phyloP scores from a whole-genome alignment of 2,329 filamentous ascomycete genomes.

The Talaromyces sp. region DNA sequence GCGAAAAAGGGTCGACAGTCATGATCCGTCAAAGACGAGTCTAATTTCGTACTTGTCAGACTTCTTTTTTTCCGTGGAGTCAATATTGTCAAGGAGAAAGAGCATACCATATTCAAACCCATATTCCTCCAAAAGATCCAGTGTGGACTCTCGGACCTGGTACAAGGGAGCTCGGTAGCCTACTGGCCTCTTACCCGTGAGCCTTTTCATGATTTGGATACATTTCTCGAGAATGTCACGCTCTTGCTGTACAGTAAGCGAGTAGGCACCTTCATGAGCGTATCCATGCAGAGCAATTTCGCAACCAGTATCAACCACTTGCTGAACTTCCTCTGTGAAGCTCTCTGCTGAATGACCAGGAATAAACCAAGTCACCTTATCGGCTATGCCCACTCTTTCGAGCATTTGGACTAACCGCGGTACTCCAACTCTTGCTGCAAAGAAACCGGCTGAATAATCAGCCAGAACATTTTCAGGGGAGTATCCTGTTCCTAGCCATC shows the following conservation, averaged over 20 bases:
- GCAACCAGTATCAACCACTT: constrained; percentile 49
- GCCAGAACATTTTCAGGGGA: constrained; percentile 50
- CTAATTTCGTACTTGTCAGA: constrained; percentile 17
- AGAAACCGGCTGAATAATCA: constrained; percentile 53
- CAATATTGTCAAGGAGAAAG: not conserved
- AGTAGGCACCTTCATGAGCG: constrained; percentile 64
- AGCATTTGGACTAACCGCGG: constrained; percentile 52
- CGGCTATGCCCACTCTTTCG: constrained; percentile 46
- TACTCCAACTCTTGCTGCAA: constrained; percentile 54
- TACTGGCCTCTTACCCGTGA: constrained; percentile 63
- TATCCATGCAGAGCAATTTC: constrained; percentile 56
- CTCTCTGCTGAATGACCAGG: constrained; percentile 56
- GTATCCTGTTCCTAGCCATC: constrained; percentile 49
- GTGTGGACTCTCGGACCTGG: constrained; percentile 35
- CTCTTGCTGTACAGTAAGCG: constrained; percentile 69
- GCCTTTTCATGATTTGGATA: constrained; percentile 64
- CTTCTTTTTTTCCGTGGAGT: too few species aligned
- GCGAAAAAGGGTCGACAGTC: constrained; percentile 41
- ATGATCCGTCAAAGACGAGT: constrained; percentile 40
- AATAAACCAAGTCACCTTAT: constrained; percentile 56
- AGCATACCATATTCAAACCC: constrained; percentile 38
- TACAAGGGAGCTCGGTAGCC: constrained; percentile 37
- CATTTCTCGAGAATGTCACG: constrained; percentile 69
- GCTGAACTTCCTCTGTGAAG: constrained; percentile 48
- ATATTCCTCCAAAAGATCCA: constrained; percentile 38